Percentiles rank a stretch among this genome's conserved stretches.
phyloP scores from a whole-genome alignment of 2,329 filamentous ascomycete species.

The Stachybotrys elegans region DNA sequence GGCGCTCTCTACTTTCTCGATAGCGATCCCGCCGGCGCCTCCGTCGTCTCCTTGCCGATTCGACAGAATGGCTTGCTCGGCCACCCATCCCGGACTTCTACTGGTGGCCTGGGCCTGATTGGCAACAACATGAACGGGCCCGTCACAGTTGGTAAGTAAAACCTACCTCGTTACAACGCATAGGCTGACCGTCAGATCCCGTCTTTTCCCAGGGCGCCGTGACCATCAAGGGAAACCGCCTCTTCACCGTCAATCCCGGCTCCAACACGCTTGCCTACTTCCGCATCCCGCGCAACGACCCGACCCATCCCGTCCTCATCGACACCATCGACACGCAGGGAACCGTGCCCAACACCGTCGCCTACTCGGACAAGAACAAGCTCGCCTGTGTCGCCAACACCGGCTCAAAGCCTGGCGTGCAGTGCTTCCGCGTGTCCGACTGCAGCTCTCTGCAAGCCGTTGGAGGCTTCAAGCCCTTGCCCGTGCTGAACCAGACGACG shows the following conservation, averaged over 20 bases:
- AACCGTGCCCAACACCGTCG: constrained; percentile 5
- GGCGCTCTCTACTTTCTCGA: constrained; percentile 6
- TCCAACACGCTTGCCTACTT: constrained; percentile 5
- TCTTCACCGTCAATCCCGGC: constrained; percentile 9
- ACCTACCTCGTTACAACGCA: neutral
- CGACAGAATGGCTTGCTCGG: neutral
- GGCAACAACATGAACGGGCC: constrained; percentile 1
- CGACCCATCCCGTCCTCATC: constrained; percentile 1
- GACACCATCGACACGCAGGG: constrained; percentile 1
- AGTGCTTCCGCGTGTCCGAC: constrained; percentile 2
- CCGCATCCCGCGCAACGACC: constrained; percentile 2
- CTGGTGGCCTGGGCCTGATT: neutral
- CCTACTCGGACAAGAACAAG: constrained; percentile 4
- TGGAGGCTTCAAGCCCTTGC: constrained; percentile 1
- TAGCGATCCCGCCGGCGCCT: constrained; percentile 2
- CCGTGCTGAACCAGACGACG: constrained; percentile 3
- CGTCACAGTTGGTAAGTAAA: neutral
- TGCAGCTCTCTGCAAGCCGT: neutral
- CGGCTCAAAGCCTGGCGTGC: constrained; percentile 2
- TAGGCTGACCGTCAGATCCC: constrained; percentile 1
- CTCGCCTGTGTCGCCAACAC: constrained; percentile 6
- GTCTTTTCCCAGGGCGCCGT: constrained; percentile 6
- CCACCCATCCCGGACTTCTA: neutral
- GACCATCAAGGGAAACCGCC: constrained; percentile 1
- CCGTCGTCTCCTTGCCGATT: constrained; percentile 2